Base-by-base conservation (phyloP, 2,329 filamentous ascomycete genomes). In the Cadophora sp. region DNA sequence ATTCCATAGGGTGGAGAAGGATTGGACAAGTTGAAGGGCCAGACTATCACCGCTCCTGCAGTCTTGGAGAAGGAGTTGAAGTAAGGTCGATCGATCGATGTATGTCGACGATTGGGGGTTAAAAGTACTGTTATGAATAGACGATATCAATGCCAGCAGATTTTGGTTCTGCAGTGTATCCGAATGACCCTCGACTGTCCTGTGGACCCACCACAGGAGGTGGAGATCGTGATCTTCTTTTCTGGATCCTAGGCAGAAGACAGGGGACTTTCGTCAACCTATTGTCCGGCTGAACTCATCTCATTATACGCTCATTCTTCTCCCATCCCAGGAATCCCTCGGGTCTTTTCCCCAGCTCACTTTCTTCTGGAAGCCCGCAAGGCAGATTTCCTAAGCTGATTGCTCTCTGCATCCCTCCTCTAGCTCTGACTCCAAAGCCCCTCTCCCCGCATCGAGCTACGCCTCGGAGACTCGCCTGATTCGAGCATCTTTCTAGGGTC, bases 1-100 rank as follows among this genome's bases (percentile, higher is more conserved):
- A 70, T 82, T 80, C 62, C 81, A 70, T 68, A 88, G 86, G 85
- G 83, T 66, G 89, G 89, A 66, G 89, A 91, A 78, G 88, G 87
- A 39, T 79, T 91, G 8, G 85, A 87, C 65, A 80, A 83, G 45
- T 78, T 87, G 66, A 83, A 81, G 66, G 85, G 85, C 68, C 83
- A 82, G 74, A 80, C 81, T 36, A 80, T 89, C 48, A 81, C 76
- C n/a, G 83, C 83, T 11, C 84, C 85, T 14, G 83, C 84, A 48
- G 79, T 85, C 27, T 72, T 88, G 59, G 83, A 86, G 75, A 77
- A 80, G 65, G 79, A 84, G 66, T 43, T 72, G 24, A 62, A 56
- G 33, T 74, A 68, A 51, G 60, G 16, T 20, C 16, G 20, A n/a
- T n/a, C n/a, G 11, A 24, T 30, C n/a, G 20, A 13, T 22, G 16